Percentiles rank a stretch among this genome's conserved stretches.
These are phyloP conservation scores for Alternaria burnsii DNA, from an alignment of 2,329 filamentous ascomycete genomes.

Conservation along the genomic window DNA sequence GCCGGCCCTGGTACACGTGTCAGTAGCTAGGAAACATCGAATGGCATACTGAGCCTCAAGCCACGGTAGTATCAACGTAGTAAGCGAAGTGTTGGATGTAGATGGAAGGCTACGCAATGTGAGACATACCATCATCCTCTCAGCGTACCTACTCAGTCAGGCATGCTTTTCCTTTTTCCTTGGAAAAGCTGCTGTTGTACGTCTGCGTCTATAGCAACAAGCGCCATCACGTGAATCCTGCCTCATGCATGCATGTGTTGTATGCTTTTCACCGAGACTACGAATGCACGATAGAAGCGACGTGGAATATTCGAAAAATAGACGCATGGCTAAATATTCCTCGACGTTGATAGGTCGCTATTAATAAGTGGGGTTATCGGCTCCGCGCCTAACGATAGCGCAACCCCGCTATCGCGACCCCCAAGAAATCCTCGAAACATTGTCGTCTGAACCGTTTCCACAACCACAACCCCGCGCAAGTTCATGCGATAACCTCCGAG, in stretches of 20 bases:
- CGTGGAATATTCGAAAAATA: conserved; percentile 12
- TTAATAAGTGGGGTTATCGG: conserved; percentile 26
- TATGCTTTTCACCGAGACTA: not conserved
- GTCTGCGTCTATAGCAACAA: not conserved
- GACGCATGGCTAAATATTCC: conserved; percentile 15
- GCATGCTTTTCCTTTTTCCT: not conserved
- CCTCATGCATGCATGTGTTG: conserved; percentile 7
- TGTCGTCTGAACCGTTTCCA: conserved; percentile 8
- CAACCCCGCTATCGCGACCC: conserved; percentile 19
- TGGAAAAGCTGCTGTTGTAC: not conserved
- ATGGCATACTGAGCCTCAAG: conserved; percentile 19
- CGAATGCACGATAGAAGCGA: conserved; percentile 16
- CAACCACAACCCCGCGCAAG: conserved; percentile 12
- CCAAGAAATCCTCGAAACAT: conserved; percentile 18
- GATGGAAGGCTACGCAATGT: not conserved
- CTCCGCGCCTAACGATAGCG: conserved; percentile 30
- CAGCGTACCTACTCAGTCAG: not conserved
- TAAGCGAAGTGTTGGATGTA: conserved; percentile 18
- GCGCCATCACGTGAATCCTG: conserved; percentile 9
- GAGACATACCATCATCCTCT: not conserved
- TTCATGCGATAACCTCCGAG: conserved; percentile 16
- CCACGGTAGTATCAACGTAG: conserved; percentile 20
- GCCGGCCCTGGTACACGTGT: conserved; percentile 29
- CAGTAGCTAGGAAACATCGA: conserved; percentile 18
- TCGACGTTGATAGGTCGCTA: conserved; percentile 20